Percentiles rank a stretch among this genome's conserved stretches.
Conservation (phyloP, 192 early-diverging fungal genomes). For the Spizellomyces punctatus region DNA sequence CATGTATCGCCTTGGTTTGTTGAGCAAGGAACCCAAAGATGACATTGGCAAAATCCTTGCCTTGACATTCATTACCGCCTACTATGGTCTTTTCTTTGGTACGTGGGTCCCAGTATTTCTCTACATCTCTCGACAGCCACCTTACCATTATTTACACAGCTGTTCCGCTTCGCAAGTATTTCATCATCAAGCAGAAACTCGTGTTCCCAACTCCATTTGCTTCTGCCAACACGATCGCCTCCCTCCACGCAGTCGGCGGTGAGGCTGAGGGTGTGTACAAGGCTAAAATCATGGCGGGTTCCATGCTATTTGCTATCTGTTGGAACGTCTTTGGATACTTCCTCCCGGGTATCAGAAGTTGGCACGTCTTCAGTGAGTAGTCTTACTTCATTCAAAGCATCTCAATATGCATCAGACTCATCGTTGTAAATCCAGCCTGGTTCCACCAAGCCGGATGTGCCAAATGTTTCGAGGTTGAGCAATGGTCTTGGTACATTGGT, state of each 20-base stretch:
- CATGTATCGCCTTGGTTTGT: conserved; percentile 64
- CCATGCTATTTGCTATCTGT: conserved; percentile 44
- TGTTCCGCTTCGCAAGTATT: conserved; percentile 58
- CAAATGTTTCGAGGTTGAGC: background rate
- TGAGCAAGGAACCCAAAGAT: conserved; percentile 37
- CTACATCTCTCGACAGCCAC: conserved; percentile 43
- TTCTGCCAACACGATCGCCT: conserved; percentile 70
- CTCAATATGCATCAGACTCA: too few relatives aligned
- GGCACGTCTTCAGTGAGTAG: conserved; percentile 27
- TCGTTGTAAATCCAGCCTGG: conserved; percentile 4
- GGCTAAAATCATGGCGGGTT: conserved; percentile 51
- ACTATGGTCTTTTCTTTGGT: conserved; percentile 90
- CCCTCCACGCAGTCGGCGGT: conserved; percentile 52
- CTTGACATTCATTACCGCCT: conserved; percentile 74
- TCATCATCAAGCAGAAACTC: conserved; percentile 80
- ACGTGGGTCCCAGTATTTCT: conserved; percentile 15
- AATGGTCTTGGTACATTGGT: conserved; percentile 4
- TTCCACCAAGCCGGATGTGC: conserved; percentile 5
- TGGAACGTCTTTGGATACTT: conserved; percentile 55
- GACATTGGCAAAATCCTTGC: conserved; percentile 65
- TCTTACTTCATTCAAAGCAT: too few relatives aligned
- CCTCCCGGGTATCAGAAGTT: conserved; percentile 27
- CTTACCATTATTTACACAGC: background rate
- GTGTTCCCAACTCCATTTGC: conserved; percentile 85
- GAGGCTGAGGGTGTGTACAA: conserved; percentile 53